Base-by-base conservation (phyloP, 805 yeast genomes). In the Candida pseudoglaebosa region DNA sequence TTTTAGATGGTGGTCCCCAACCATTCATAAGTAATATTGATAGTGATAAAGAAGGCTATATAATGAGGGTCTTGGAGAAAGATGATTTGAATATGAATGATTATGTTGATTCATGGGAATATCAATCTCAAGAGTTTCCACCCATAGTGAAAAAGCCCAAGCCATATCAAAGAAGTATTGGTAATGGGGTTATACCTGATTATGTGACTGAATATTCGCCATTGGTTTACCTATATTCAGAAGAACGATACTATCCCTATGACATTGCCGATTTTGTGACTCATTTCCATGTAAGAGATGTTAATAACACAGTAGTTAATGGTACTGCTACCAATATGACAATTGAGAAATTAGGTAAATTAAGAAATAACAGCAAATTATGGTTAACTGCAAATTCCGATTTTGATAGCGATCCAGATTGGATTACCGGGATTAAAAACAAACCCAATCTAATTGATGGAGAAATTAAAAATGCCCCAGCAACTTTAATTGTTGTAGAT, bases 171-270 rank as follows among this genome's bases (percentile, higher is more conserved):
- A 53, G 70, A 19, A 66, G 74, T 1, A 39, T 78, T 10, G 43
- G 49, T 13, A 59, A 64, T 31, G 85, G 86, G 1, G 78, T 75
- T 36, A 70, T 84, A 2, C 95, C 93, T 0, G 55, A 56, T 5
- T 84, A 77, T 57, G 82, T 80, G 1, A 46, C 77, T 2, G 81
- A 82, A 32, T 71, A 73, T 53, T 77, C 84, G 3, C 98, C 99
- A 0, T 62, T 81, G 38, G 90, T 91, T 2, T 86, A 87, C 54
- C 67, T 91, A 8, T 90, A 91, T 63, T 80, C 95, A 1, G 99
- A 91, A 54, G 99, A 91, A 52, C 61, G 69, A 38, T 91, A 90
- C 54, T 66, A 84, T 48, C 96, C 99, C 0, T 87, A 87, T 50
- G 95, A 88, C 52, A 72, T 89, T 28, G 73, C 68, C 20, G 76